Base-by-base conservation (phyloP, 495 filamentous ascomycete genomes). In the Neurospora tetrasperma region DNA sequence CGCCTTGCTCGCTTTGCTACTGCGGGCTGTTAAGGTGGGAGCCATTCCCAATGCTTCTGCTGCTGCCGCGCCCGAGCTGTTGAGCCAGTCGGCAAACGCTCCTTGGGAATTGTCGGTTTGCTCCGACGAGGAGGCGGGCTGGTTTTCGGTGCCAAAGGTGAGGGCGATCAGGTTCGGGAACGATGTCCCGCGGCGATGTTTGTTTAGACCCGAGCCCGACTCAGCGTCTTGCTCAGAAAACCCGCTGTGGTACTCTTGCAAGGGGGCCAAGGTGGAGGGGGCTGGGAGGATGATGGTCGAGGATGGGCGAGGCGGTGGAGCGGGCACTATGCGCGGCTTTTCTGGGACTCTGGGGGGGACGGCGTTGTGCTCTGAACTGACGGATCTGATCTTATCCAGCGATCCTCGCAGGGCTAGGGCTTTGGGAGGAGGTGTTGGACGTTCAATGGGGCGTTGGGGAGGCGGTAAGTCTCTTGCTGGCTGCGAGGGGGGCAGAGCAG, bases 101-200 rank as follows among this genome's bases (percentile, higher is more conserved):
- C 77, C 74, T 39, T 72, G 72, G 8, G 81, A 75, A 62, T 79
- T 75, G 9, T 78, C 80, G 14, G 71, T 69, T 59, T 78, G 80
- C 72, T 82, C 82, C 5, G 79, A 82, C 27, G 76, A 27, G 72
- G 71, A 44, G 71, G 69, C 75, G 79, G 81, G 71, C 78, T 76
- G 59, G 73, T 78, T 78, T 62, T 78, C 76, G 71, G 78, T 79
- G 66, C 78, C 74, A 69, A 80, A 78, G 59, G 75, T 69, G 4
- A 79, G 74, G 40, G 80, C 78, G 38, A 84, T 75, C 70, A 84
- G 62, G 70, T 78, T 81, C 9, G 83, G 80, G 18, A 81, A 81
- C 0, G 83, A 85, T 59, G 81, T 77, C 73, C 84, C 83, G n/a
- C 84, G 81, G 54, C 82, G 82, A 68, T 85, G 83, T 23, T 76